Percentiles rank a stretch among this genome's conserved stretches.
Evolutionary conservation across 164 flowering plant species (phyloP).

Genomic region (Nelumbo lutea): DNA sequence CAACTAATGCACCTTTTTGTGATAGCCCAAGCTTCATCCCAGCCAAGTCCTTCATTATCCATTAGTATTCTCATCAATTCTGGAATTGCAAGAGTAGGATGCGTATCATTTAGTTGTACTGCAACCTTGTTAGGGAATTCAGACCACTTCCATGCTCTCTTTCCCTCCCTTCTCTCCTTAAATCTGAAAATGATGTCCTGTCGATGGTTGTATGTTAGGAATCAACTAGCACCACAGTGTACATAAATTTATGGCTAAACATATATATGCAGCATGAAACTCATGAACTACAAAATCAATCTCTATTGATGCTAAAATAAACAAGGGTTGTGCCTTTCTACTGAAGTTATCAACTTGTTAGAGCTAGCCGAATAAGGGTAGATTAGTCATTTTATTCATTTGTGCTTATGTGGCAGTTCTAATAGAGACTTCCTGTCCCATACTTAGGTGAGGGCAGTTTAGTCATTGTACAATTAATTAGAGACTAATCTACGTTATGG

Average conservation of each 20-base stretch:
- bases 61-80: slow-evolving; percentile 90
- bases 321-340: no score
- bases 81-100: slow-evolving; percentile 97
- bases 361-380: no score
- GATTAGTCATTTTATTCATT: no score
- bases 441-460: no score
- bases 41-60: slow-evolving; percentile 95
- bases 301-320: background rate
- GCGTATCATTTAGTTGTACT: slow-evolving; percentile 95
- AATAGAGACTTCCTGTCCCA: no score
- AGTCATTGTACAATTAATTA: no score
- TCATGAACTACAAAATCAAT: background rate
- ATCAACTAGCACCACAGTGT: background rate
- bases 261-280: background rate
- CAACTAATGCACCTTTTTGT: slow-evolving; percentile 49
- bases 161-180: slow-evolving; percentile 70
- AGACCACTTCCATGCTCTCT: slow-evolving; percentile 58
- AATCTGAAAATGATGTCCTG: slow-evolving; percentile 91
- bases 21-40: slow-evolving; percentile 99
- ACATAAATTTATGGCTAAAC: background rate
- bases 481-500: no score
- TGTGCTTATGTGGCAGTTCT: no score
- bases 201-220: slow-evolving; percentile 13
- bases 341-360: no score
- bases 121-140: slow-evolving; percentile 92